Evolutionary conservation across 306 rosid species (phyloP).

Genomic region (Canavalia gladiata): DNA sequence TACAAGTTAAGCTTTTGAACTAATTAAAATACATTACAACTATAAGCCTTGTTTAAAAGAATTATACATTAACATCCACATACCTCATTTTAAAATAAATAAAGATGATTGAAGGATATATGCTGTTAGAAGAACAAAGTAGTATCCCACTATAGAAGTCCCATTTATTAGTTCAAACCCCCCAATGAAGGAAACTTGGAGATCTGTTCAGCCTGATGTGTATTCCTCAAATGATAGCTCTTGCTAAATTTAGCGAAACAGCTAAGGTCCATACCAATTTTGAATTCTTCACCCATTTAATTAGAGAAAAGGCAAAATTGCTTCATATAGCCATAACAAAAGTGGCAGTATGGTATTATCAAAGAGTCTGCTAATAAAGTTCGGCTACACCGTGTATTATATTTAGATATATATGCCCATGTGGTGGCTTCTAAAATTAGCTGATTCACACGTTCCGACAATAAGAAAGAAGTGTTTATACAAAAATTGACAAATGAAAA

Average conservation of each 20-base stretch:
- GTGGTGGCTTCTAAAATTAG: conserved; percentile 1
- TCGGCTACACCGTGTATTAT: not conserved
- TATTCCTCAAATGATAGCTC: not conserved
- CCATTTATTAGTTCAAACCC: not conserved
- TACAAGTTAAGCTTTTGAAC: no score
- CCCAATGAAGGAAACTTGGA: not conserved
- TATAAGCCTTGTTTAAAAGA: not conserved
- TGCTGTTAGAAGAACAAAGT: not conserved
- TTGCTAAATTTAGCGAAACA: not conserved
- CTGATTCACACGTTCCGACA: not conserved
- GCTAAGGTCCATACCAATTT: not conserved
- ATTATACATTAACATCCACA: not conserved
- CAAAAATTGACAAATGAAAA: not conserved
- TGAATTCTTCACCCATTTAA: not conserved
- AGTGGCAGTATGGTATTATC: not conserved
- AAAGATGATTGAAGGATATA: not conserved
- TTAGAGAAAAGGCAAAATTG: conserved; percentile 1
- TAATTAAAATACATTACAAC: not conserved
- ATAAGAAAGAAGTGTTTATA: not conserved
- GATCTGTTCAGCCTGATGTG: not conserved
- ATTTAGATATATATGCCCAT: not conserved
- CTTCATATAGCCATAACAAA: conserved; percentile 6
- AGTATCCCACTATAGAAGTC: not conserved
- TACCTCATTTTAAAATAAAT: not conserved
- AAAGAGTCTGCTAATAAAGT: not conserved